These are phyloP conservation scores for Macadamia integrifolia DNA, from an alignment of 164 flowering plant genomes.

Conservation along the genomic window DNA sequence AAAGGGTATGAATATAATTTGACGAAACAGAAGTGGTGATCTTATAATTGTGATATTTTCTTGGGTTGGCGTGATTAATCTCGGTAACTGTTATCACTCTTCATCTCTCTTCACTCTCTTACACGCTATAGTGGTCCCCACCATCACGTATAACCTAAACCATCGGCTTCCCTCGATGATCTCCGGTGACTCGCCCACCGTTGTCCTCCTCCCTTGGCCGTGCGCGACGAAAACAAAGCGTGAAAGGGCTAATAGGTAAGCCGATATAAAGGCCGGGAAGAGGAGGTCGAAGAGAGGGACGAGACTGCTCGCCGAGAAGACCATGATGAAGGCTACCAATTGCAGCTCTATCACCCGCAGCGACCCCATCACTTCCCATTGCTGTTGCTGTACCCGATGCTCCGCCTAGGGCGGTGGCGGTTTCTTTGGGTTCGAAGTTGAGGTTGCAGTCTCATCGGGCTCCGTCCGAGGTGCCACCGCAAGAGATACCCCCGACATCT, in stretches of 20 bases:
- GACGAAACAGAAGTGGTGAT: too few relatives aligned
- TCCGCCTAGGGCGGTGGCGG: conserved; percentile 5
- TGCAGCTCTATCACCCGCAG: conserved; percentile 86
- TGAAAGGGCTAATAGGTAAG: conserved; percentile 55
- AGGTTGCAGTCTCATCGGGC: conserved; percentile 14
- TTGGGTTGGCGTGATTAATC: too few relatives aligned
- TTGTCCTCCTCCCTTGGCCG: not conserved
- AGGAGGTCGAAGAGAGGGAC: conserved; percentile 75
- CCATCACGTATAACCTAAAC: conserved; percentile 53
- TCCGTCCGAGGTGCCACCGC: conserved; percentile 50
- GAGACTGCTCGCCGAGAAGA: conserved; percentile 87
- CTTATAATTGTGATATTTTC: too few relatives aligned
- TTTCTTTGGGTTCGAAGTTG: not conserved
- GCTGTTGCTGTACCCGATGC: conserved; percentile 19
- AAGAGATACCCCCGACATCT: conserved; percentile 65
- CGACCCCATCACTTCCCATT: conserved; percentile 70
- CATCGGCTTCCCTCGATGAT: conserved; percentile 47
- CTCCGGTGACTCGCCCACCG: conserved; percentile 19
- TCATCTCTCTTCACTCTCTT: too few relatives aligned
- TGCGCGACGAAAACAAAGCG: conserved; percentile 66
- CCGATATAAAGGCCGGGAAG: conserved; percentile 66
- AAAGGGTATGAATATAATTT: too few relatives aligned
- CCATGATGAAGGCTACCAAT: conserved; percentile 93
- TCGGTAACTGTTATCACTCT: too few relatives aligned
- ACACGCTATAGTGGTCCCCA: conserved; percentile 68